Evolutionary conservation across 2,329 filamentous ascomycete species (phyloP), one percentile per base, ranked within the genome.

Genomic region (Penicillium sp.): DNA sequence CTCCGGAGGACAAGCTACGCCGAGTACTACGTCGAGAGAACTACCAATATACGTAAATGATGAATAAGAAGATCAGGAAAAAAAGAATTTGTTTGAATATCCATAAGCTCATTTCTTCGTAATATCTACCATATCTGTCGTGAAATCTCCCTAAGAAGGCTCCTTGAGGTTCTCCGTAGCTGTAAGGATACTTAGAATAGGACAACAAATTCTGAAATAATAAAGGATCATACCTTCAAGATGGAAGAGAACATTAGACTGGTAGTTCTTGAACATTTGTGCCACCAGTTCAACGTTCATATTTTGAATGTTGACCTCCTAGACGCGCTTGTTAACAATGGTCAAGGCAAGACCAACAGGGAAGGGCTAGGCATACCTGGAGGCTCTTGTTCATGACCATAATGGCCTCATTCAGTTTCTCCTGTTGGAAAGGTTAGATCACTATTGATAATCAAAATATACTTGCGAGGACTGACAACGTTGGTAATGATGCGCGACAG

Each of bases 241-340:
- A 72, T 99, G 95, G 77, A 99, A 98, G 6, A 98, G 82, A 15
- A 98, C 94, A 72, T 98, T 99, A 12, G 93, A 97, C 78, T 97
- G 93, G 77, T 99, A 99, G 80, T 98, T 99, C 82, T 98, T 97
- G 84, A 98, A 99, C 95, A 99, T 99, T 76, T 98, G 94, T 0
- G 94, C 93, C 5, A 98, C 95, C 2, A 98, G 85, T 80, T 98
- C 95, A 38, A 97, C 92, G 75, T 99, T 96, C 93, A 98, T 97
- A 78, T 98, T 99, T 73, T 97, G 91, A 59, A 97, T 89, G 74
- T 98, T 98, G 84, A 98, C 97, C 69, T 98, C 94, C 91, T 97
- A 70, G 6, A 59, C 9, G 6, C 26, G 26, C 1, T 33, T 22
- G 22, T 37, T n/a, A 60, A 58, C 19, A 44, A 58, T 45, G 56